Evolutionary conservation across 352 stramenopile genomes (phyloP), one percentile per base, ranked within the genome.

Genomic region (Pythium grandisporangium): DNA sequence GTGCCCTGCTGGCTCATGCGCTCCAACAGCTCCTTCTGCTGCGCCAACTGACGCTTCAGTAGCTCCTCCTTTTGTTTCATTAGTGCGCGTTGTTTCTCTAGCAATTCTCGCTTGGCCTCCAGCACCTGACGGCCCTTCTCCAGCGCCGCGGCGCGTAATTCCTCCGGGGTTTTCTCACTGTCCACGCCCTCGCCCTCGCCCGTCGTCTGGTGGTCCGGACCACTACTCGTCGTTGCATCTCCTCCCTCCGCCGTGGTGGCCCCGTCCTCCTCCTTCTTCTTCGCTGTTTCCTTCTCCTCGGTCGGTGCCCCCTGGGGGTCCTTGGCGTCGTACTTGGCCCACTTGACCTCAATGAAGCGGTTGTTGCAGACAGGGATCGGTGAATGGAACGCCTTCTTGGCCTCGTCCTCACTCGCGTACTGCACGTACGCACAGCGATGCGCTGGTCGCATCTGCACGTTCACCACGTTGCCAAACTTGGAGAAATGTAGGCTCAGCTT

Each of bases 361-460:
- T 93, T 93, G 52, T 93, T 93, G 66, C 80, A 93, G 32, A 93
- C 80, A 36, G 80, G 77, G 8, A 90, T 80, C 1, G 80, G 80
- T 30, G 80, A 93, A 45, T 91, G 78, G 60, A 90, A 90, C 17
- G 80, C 80, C 47, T 86, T 88, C 54, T 82, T 84, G 6, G 80
- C 80, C 40, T 87, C 72, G 3, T 87, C 77, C 39, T 87, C 70
- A 5, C 59, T 90, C 39, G 75, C 75, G 53, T 90, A 93, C 43
- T 93, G 80, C 42, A 93, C 75, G 64, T 86, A 93, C 21, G 80
- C 80, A 43, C 75, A 88, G 45, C 78, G 81, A 37, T 78, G 69
- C 23, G 56, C 75, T 42, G 80, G 80, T 1, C 80, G 73, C 80
- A 93, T 93, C 47, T 91, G 77, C 21, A 93, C 78, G 51, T 93